Evolutionary conservation across 306 rosid species (phyloP).

Genomic region (Castanea sativa): DNA sequence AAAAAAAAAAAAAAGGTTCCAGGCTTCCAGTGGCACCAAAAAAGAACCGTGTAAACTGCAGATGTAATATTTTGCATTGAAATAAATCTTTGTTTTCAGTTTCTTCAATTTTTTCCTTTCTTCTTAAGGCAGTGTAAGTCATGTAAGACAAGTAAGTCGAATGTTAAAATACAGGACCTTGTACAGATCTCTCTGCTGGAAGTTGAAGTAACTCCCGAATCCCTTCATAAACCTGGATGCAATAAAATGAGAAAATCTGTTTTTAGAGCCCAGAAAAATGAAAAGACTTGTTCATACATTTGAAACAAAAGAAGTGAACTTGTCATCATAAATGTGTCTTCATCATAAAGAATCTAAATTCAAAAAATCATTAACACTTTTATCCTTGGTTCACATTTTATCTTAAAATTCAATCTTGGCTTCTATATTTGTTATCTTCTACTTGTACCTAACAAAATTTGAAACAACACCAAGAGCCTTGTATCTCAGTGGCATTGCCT

Average conservation of each 20-base stretch:
- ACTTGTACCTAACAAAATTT: background rate
- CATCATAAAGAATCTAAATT: background rate
- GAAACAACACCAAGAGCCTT: background rate
- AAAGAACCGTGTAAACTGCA: background rate
- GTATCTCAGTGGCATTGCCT: too few relatives aligned
- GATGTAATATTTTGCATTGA: slow-evolving; percentile 6
- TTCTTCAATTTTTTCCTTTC: slow-evolving; percentile 5
- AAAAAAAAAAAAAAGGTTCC: too few relatives aligned
- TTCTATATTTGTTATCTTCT: background rate
- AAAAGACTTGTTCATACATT: background rate
- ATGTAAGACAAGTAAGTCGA: background rate
- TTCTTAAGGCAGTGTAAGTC: background rate
- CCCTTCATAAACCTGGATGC: slow-evolving; percentile 79
- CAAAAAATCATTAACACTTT: background rate
- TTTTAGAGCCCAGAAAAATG: background rate
- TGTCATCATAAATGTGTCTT: background rate
- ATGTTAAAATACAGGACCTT: slow-evolving; percentile 45
- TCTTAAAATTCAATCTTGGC: background rate
- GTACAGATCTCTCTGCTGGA: slow-evolving; percentile 65
- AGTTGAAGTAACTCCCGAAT: slow-evolving; percentile 75
- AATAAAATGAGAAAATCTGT: slow-evolving; percentile 3
- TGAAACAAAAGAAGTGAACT: background rate
- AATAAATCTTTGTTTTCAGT: slow-evolving; percentile 7
- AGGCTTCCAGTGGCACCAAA: background rate
- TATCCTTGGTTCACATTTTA: background rate